Conservation (phyloP, 2,329 filamentous ascomycete genomes). For the Fusarium chlamydosporum region DNA sequence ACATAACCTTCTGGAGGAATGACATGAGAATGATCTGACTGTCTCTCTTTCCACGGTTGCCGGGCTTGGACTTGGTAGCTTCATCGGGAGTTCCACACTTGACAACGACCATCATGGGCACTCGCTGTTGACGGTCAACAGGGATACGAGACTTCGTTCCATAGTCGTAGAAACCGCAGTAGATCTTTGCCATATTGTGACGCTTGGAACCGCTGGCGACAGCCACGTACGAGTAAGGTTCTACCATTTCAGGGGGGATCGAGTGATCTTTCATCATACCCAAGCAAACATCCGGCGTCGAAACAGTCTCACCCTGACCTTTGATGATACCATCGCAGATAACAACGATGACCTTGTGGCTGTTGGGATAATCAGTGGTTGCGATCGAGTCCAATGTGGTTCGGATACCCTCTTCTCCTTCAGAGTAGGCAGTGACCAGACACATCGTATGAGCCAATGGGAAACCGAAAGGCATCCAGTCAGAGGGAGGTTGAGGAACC, state of each 20-base stretch:
- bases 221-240: constrained; percentile 94
- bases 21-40: constrained; percentile 99
- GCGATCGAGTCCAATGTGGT: constrained; percentile 97
- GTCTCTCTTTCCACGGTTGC: constrained; percentile 98
- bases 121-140: constrained; percentile 89
- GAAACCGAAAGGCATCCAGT: constrained; percentile 98
- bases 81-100: constrained; percentile 97
- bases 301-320: constrained; percentile 86
- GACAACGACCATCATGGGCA: constrained; percentile 96
- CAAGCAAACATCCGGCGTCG: constrained; percentile 91
- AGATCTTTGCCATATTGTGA: constrained; percentile 99
- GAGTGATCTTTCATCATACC: constrained; percentile 96
- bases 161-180: constrained; percentile 98
- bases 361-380: constrained; percentile 98
- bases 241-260: constrained; percentile 82
- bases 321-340: constrained; percentile 99
- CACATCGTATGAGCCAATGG: constrained; percentile 94
- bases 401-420: constrained; percentile 91
- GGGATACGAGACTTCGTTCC: constrained; percentile 85
- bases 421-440: constrained; percentile 95
- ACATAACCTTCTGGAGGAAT: constrained; percentile 99
- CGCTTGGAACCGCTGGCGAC: constrained; percentile 96
- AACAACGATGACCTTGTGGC: constrained; percentile 96
- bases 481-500: constrained; percentile 93
- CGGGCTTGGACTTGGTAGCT: constrained; percentile 83